Evolutionary conservation across 2,329 filamentous ascomycete species (phyloP), one percentile per base, ranked within the genome.

Genomic region (Cordyceps militaris): DNA sequence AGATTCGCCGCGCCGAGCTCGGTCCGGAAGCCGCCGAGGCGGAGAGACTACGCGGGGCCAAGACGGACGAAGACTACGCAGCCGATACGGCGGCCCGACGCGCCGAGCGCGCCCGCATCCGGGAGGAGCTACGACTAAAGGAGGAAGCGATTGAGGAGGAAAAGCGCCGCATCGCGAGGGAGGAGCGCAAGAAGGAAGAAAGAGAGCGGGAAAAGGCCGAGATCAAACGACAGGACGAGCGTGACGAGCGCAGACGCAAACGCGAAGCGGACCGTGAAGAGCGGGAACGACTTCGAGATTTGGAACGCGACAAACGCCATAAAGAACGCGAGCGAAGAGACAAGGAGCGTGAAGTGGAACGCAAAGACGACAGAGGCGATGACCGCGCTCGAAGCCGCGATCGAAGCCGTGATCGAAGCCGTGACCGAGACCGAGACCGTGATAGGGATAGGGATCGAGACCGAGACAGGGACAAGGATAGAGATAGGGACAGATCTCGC

Each of bases 11-110:
- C 19, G 77, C 78, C 14, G 87, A 91, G 59, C 81, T 92, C 61
- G 89, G 89, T 26, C 78, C 82, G 43, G 86, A 88, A 57, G 82
- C 79, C 2, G 88, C 88, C 3, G 79, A 79, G 28, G 80, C 82
- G 21, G 89, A 93, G 68, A 75, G 82, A 43, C 63, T 74, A 10
- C 82, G 81, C 55, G 89, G 89, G 19, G 76, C 81, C 49, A 91
- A 89, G 70, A 88, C 84, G 1, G 88, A 93, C 63, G 82, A 86
- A 57, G 84, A 87, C 50, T 93, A 91, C 69, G 84, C 82, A 1
- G 79, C 79, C 48, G 87, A 90, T 59, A 86, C 85, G 2, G 79
- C 82, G 10, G 76, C 74, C 7, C 82, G 84, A 51, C 76, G 81
- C 34, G 76, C 78, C 9, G 81, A 85, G 56, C 81, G 88, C 11